Evolutionary conservation across 2,329 filamentous ascomycete species (phyloP).

Genomic region (Paramyrothecium roridum): DNA sequence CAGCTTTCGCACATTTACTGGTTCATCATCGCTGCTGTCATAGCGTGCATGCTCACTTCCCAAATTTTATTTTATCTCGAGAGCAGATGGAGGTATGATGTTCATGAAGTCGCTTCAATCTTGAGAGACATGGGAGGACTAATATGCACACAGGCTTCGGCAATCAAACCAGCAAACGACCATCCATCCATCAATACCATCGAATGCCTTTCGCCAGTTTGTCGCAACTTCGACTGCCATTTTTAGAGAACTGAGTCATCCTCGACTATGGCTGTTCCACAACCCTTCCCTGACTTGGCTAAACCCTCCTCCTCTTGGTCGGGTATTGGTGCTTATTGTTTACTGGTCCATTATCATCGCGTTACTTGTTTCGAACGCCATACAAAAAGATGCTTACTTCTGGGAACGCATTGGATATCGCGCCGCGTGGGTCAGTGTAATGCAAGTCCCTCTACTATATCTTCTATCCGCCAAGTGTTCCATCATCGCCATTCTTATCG

Average conservation of each 20-base stretch:
- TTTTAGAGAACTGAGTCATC: slow-evolving; percentile 52
- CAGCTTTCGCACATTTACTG: slow-evolving; percentile 54
- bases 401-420: slow-evolving; percentile 66
- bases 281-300: slow-evolving; percentile 48
- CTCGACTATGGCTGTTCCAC: slow-evolving; percentile 46
- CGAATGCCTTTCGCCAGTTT: slow-evolving; percentile 33
- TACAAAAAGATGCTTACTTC: slow-evolving; percentile 51
- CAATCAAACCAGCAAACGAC: slow-evolving; percentile 36
- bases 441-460: slow-evolving; percentile 62
- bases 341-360: slow-evolving; percentile 60
- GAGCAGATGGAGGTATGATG: slow-evolving; percentile 34
- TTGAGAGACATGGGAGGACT: neutral
- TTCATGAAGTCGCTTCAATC: neutral
- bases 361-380: slow-evolving; percentile 49
- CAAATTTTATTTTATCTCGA: slow-evolving; percentile 42
- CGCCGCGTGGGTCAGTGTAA: slow-evolving; percentile 64
- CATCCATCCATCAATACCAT: slow-evolving; percentile 47
- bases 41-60: slow-evolving; percentile 37
- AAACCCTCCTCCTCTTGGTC: slow-evolving; percentile 57
- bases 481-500: slow-evolving; percentile 57
- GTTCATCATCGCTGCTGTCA: slow-evolving; percentile 52
- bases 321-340: slow-evolving; percentile 46
- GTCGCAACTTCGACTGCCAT: slow-evolving; percentile 61
- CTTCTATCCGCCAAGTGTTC: slow-evolving; percentile 59
- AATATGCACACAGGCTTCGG: neutral